phyloP scores from a whole-genome alignment of 2,329 filamentous ascomycete genomes.

The Pseudocercospora crystallina region DNA sequence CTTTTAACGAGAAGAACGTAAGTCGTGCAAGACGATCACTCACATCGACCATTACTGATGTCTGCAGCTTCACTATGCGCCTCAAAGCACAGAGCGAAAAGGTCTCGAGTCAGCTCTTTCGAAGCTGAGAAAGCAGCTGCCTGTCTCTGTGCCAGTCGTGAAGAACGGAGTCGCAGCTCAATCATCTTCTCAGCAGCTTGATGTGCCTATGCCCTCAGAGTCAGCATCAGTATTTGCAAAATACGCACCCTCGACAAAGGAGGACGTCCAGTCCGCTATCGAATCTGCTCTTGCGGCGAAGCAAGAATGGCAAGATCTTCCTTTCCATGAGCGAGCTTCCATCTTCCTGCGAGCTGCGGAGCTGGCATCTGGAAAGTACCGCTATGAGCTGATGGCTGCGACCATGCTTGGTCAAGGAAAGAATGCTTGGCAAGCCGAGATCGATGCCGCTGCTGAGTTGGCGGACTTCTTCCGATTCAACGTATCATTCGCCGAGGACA shows the following conservation, averaged over 20 bases:
- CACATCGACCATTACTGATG: neutral
- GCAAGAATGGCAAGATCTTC: slow-evolving; percentile 78
- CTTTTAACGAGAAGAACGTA: slow-evolving; percentile 20
- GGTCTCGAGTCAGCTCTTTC: slow-evolving; percentile 72
- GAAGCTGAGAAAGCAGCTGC: slow-evolving; percentile 63
- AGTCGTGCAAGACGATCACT: neutral
- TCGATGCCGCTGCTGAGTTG: slow-evolving; percentile 87
- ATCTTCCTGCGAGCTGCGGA: slow-evolving; percentile 95
- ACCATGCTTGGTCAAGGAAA: slow-evolving; percentile 96
- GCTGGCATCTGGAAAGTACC: slow-evolving; percentile 83
- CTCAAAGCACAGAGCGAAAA: slow-evolving; percentile 74
- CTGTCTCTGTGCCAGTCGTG: slow-evolving; percentile 76
- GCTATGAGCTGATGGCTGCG: slow-evolving; percentile 91
- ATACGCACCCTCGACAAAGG: slow-evolving; percentile 75
- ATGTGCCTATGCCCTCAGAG: slow-evolving; percentile 78
- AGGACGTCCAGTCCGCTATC: slow-evolving; percentile 76
- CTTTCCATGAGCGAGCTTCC: slow-evolving; percentile 85
- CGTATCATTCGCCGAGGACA: slow-evolving; percentile 85
- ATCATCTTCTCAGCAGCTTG: slow-evolving; percentile 60
- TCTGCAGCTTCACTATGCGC: slow-evolving; percentile 77
- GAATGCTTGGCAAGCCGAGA: slow-evolving; percentile 97
- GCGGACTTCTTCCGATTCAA: slow-evolving; percentile 87
- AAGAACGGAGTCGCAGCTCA: slow-evolving; percentile 64
- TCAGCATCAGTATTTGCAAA: slow-evolving; percentile 73
- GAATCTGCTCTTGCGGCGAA: slow-evolving; percentile 81